Base-by-base conservation (phyloP, 345 rosid genomes). In the Anacardium occidentale region DNA sequence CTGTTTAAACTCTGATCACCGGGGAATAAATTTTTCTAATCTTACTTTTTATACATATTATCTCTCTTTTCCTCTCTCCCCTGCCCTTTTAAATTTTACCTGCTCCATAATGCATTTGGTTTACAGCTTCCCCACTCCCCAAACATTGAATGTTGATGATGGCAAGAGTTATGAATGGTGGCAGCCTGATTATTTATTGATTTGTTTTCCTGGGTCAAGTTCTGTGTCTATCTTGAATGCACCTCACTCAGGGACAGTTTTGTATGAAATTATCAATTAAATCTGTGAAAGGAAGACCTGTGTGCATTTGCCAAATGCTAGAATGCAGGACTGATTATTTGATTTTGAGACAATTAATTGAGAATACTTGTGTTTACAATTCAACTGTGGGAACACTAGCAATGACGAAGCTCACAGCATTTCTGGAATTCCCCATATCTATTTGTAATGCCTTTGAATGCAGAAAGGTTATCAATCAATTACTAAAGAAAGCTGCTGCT, bases 21-120 rank as follows among this genome's bases (percentile, higher is more conserved):
- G 25, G 59, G 65, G 66, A 57, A 65, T 59, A 69, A 29, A 24
- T 69, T 34, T 63, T 68, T 70, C 60, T 40, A 42, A 53, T 25
- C 54, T 68, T 29, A 32, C 32, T 42, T 17, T 66, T 67, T 51
- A 37, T 62, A 24, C 7, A 7, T 22, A 56, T 56, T 11, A 22
- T 56, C 32, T n/a, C 6, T 55, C 13, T 56, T 13, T 14, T 14
- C 47, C 44, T 37, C 48, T 62, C 14, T 29, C 13, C 65, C 3
- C 14, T 25, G 37, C 66, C 34, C 66, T n/a, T 21, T 26, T 29
- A 3, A 60, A 12, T 60, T 21, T 42, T 69, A 21, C 55, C 51
- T 54, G 20, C 42, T 62, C 5, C 66, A 7, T 50, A 44, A 45
- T 7, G 68, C n/a, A 10, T 34, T 54, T 13, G 32, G 34, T 52